Conservation (phyloP, 257 asterid genomes). For the Scutellaria barbata region DNA sequence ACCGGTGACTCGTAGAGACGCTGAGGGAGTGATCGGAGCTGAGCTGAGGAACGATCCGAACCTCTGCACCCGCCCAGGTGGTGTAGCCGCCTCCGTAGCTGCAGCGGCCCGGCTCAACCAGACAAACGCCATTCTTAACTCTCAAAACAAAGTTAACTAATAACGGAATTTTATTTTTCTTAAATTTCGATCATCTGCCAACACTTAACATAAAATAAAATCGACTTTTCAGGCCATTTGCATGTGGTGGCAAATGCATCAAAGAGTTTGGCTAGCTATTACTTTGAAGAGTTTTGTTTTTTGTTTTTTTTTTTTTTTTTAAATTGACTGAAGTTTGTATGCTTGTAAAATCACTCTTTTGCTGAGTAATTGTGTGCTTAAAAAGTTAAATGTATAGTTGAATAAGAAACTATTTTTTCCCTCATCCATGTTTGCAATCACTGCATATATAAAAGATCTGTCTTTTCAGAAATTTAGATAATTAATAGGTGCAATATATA, state of each 20-base stretch:
- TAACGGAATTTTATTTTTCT: background rate
- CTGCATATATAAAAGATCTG: no score
- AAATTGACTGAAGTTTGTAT: no score
- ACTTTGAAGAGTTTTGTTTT: background rate
- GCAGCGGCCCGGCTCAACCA: conserved; percentile 97
- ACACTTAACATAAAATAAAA: background rate
- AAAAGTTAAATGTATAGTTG: no score
- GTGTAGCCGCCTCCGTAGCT: conserved; percentile 90
- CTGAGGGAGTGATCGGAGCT: conserved; percentile 98
- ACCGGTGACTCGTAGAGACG: conserved; percentile 88
- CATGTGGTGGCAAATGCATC: conserved; percentile 9
- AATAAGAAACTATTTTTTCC: no score
- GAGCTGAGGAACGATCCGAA: conserved; percentile 94
- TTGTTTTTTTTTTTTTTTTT: background rate
- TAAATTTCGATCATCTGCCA: background rate
- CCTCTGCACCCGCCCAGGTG: conserved; percentile 93
- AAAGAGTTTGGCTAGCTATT: conserved; percentile 3
- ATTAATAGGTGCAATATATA: no score
- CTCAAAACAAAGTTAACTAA: conserved; percentile 18
- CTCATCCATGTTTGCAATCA: no score
- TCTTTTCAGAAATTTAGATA: no score
- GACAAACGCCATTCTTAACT: conserved; percentile 34
- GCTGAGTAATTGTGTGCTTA: no score
- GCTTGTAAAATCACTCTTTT: no score
- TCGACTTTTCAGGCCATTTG: background rate